Evolutionary conservation across 2,329 filamentous ascomycete species (phyloP).

Genomic region (Fulvia fulva): DNA sequence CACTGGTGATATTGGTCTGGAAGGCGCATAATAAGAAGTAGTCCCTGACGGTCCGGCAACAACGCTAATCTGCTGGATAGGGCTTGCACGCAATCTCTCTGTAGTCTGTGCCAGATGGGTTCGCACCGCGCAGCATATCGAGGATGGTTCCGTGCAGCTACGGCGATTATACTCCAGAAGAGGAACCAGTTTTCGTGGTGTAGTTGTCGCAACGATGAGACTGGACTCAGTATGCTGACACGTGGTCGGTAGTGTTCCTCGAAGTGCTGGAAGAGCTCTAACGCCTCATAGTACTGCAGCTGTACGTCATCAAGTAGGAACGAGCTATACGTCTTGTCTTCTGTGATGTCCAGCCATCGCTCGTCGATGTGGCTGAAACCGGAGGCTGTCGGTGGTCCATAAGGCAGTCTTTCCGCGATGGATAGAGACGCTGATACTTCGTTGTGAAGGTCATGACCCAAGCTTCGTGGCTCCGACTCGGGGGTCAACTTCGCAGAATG

Average conservation of each 20-base stretch:
- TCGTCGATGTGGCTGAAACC: neutral
- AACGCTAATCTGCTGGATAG: constrained; percentile 1
- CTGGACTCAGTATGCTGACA: constrained; percentile 3
- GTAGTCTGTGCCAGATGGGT: neutral
- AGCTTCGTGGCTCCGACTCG: neutral
- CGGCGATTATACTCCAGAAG: constrained; percentile 7
- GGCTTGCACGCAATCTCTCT: neutral
- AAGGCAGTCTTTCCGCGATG: neutral
- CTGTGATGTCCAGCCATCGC: neutral
- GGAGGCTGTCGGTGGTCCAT: neutral
- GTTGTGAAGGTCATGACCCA: neutral
- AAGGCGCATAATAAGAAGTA: constrained; percentile 4
- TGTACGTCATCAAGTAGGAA: neutral
- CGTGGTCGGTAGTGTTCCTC: constrained; percentile 2
- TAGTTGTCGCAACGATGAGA: neutral
- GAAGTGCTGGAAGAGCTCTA: constrained; percentile 2
- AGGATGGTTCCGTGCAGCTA: neutral
- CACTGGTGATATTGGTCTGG: neutral
- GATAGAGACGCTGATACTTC: neutral
- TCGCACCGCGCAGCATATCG: neutral
- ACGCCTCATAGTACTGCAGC: neutral
- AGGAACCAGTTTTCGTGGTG: constrained; percentile 1
- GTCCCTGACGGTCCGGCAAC: constrained; percentile 3
- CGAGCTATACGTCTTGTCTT: neutral
- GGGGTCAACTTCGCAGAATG: neutral